Evolutionary conservation across 2,329 filamentous ascomycete genomes (phyloP), one percentile per base, ranked within the genome.

Genomic region (Didymella lethalis): DNA sequence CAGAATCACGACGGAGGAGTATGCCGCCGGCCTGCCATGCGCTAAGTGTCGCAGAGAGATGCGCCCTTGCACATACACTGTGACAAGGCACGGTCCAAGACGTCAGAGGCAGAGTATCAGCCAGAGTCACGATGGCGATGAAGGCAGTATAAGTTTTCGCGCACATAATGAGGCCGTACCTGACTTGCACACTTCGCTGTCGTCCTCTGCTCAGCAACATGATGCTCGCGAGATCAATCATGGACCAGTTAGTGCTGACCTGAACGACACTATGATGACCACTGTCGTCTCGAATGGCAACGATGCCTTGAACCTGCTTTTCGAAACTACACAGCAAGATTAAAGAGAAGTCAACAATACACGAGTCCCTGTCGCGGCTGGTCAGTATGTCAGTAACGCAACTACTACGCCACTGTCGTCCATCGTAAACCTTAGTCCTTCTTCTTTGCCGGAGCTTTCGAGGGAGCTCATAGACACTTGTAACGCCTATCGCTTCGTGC

Each of bases 11-110:
- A 14, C 32, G 14, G 32, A 34, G 32, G 32, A 34, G 32, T 34
- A 34, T 16, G 32, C 32, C 3, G 32, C 32, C 14, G 7, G 43
- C 23, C 7, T 43, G 40, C 51, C 51, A 40, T 48, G 25, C 32
- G 51, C 51, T 6, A 47, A 48, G 34, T 54, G 32, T 47, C 43
- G 51, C 23, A 20, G 51, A 45, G 43, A 54, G 32, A 48, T 47
- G 41, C 41, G 32, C 31, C 25, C 43, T 29, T 54, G 43, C 25
- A 54, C 51, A 38, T 47, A 40, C 16, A 47, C 43, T 12, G 36
- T 36, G 11, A 32, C 43, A 47, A 34, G 51, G 36, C 43, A 54
- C 25, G 36, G 43, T 12, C 40, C 51, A 26, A 54, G 51, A 48
- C 41, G 32, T 11, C 43, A 40, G 43, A 54, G 36, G n/a, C 32